A percentile compares a stretch with the other conserved stretches of the same genome.
Conservation (phyloP, 2,329 filamentous ascomycete genomes). For the Nigrospora oryzae region DNA sequence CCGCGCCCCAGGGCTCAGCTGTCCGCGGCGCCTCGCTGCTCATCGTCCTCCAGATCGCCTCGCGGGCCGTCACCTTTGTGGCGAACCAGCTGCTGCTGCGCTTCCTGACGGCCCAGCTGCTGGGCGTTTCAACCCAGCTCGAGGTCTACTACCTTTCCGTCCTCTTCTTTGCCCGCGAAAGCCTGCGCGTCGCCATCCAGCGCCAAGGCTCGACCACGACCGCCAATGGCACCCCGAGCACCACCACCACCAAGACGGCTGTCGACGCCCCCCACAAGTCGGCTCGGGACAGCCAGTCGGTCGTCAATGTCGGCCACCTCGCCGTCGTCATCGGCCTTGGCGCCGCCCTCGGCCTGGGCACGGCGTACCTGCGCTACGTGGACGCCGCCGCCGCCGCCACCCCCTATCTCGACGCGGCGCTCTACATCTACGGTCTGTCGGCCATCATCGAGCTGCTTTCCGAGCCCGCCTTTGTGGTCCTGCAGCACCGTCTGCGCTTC, state of each 20-base stretch:
- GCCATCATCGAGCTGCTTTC: constrained; percentile 67
- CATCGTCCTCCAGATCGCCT: constrained; percentile 78
- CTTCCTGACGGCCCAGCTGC: constrained; percentile 73
- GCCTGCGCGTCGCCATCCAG: constrained; percentile 83
- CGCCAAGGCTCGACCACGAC: constrained; percentile 44
- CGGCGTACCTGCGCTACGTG: constrained; percentile 55
- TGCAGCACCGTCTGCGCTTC: constrained; percentile 75
- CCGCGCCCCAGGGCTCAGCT: constrained; percentile 14
- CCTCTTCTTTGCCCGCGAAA: constrained; percentile 92
- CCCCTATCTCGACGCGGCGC: constrained; percentile 50
- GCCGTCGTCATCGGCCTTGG: constrained; percentile 60
- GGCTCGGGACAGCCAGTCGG: constrained; percentile 53
- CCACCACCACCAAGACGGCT: constrained; percentile 13
- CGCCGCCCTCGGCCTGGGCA: constrained; percentile 55
- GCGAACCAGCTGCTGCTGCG: constrained; percentile 89
- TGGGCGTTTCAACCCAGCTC: constrained; percentile 82
- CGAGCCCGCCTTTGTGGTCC: constrained; percentile 83
- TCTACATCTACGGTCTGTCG: constrained; percentile 48
- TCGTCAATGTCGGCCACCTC: constrained; percentile 83
- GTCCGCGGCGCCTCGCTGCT: constrained; percentile 75
- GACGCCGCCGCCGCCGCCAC: constrained; percentile 40
- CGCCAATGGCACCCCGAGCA: constrained; percentile 11
- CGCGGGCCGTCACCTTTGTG: constrained; percentile 80
- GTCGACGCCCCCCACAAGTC: constrained; percentile 10
- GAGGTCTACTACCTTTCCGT: constrained; percentile 89